Evolutionary conservation across 2,329 filamentous ascomycete genomes (phyloP).

Genomic region (Colletotrichum musae): DNA sequence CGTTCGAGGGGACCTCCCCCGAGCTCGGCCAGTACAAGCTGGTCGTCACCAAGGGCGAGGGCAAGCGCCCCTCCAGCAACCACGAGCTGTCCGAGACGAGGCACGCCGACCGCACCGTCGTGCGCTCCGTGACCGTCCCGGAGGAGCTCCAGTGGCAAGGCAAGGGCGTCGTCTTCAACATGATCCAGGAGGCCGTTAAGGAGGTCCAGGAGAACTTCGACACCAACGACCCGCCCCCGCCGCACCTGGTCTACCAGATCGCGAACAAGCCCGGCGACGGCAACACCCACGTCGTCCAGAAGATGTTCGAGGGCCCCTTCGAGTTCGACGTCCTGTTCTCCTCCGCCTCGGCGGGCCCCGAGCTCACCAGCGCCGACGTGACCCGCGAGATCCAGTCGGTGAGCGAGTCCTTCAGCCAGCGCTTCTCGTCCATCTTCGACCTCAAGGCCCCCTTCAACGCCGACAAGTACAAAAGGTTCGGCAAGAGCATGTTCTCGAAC

Average conservation of each 20-base stretch:
- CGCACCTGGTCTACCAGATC: conserved; percentile 88
- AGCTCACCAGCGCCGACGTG: conserved; percentile 73
- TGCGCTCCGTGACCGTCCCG: conserved; percentile 78
- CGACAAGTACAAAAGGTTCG: conserved; percentile 82
- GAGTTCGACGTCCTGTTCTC: conserved; percentile 91
- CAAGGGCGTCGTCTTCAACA: conserved; percentile 74
- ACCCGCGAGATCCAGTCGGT: conserved; percentile 77
- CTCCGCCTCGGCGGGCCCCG: conserved; percentile 69
- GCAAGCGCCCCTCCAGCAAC: conserved; percentile 72
- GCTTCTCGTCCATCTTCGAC: conserved; percentile 80
- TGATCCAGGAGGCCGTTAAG: conserved; percentile 66
- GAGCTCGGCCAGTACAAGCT: conserved; percentile 86
- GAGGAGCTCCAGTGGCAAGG: conserved; percentile 85
- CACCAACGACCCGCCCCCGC: conserved; percentile 79
- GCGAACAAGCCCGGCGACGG: conserved; percentile 77
- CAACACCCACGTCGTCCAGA: conserved; percentile 91
- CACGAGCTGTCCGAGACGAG: conserved; percentile 79
- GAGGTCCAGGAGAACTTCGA: conserved; percentile 64
- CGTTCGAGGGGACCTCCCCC: conserved; percentile 77
- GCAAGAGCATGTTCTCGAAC: conserved; percentile 93
- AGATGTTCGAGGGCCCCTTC: conserved; percentile 90
- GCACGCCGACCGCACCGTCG: conserved; percentile 81
- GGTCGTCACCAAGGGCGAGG: conserved; percentile 79
- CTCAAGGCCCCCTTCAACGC: conserved; percentile 83
- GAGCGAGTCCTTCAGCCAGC: conserved; percentile 78